phyloP scores from a whole-genome alignment of 306 rosid genomes.

The Chamaecrista fasciculata region DNA sequence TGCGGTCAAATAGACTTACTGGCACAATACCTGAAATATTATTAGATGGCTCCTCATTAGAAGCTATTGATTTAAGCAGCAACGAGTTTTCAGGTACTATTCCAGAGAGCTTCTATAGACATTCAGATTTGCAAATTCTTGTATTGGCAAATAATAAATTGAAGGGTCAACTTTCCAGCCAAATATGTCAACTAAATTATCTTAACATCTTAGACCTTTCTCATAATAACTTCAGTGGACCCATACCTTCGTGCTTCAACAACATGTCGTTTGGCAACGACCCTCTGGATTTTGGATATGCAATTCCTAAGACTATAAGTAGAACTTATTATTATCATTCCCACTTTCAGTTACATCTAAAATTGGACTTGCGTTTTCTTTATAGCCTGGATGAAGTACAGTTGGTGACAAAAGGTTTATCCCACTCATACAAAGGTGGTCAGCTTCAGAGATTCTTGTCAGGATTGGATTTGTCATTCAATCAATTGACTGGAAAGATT shows the following conservation, averaged over 20 bases:
- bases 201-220: constrained; percentile 7
- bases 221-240: background rate
- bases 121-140: background rate
- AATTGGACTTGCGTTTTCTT: background rate
- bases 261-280: background rate
- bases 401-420: background rate
- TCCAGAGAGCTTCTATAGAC: background rate
- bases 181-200: background rate
- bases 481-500: constrained; percentile 12
- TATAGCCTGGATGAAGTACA: background rate
- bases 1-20: constrained; percentile 12
- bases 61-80: background rate
- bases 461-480: constrained; percentile 31
- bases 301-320: no score
- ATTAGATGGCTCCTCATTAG: fast-evolving
- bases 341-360: no score
- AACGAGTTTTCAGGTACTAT: background rate
- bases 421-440: background rate
- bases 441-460: background rate
- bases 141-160: constrained; percentile 8
- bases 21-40: background rate
- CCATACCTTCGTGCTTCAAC: background rate
- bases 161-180: background rate
- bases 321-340: no score
- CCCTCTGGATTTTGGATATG: no score